Base-by-base conservation (phyloP, 108 stramenopile genomes). In the Discostella pseudostelligera region DNA sequence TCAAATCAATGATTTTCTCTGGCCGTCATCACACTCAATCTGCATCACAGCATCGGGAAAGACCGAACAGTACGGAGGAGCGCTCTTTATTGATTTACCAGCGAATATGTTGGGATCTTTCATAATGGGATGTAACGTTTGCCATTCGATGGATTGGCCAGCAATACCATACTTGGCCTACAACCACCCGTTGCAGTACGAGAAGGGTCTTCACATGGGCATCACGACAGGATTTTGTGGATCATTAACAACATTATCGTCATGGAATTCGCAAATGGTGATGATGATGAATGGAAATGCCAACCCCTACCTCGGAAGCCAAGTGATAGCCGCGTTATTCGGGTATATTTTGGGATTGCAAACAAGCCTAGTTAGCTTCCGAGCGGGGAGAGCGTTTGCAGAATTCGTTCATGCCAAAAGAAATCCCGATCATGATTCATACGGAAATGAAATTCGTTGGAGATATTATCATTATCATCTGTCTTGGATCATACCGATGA, bases 261-360 rank as follows among this genome's bases (percentile, higher is more conserved):
- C 84, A n/a, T 92, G 87, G 87, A 88, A 92, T 61, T 58, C 85
- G 8, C 87, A 89, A 79, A 89, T 89, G 90, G 83, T 92, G 0
- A 25, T 72, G 16, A 89, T 92, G 88, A 62, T 92, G 70, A 76
- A 80, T 19, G 90, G 87, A 5, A 73, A 84, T 3, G 72, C 72
- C 0, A 69, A 75, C 26, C 74, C 81, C 8, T 80, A 58, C 26
- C 67, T 92, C 0, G 86, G 85, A 9, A 50, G 74, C 22, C 87
- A 88, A 53, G 63, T 88, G 0, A 36, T 75, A 0, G 37, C 86
- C 0, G 83, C 87, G 8, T 32, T 89, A 36, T 86, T 81, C 67
- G 91, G 91, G 4, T 92, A 89, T 57, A 21, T 89, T 7, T 32
- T 92, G 12, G 91, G 91, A 17, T 28, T 85, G 44, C 67, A 72